Evolutionary conservation across 169 alveolate genomes (phyloP), one percentile per base, ranked within the genome.

Genomic region (Cryptosporidium muris): DNA sequence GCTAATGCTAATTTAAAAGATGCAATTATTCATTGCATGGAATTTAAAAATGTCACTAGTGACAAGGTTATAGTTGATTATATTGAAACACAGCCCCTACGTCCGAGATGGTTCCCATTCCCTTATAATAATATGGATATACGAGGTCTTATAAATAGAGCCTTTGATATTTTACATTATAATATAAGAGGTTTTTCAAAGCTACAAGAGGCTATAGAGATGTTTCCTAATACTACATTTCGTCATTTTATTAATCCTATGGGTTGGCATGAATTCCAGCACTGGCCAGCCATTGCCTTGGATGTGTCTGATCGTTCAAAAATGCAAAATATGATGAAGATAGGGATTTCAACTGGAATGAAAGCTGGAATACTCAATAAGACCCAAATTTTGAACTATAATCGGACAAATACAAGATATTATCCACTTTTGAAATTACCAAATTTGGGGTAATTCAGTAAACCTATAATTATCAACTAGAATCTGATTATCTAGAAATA

Each of bases 1-100:
- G 85, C 74, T 25, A 74, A 74, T 74, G 85, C 85, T n/a, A 74
- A 74, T 58, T 48, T 74, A 16, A 74, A 58, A 43, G 85, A 74
- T 49, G 74, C 85, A 8, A 74, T 74, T 45, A 58, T 62, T 58
- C 85, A 74, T 34, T 74, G 85, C 34, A 74, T 74, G 85, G 85
- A 74, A 37, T 74, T 74, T 38, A 74, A 54, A 14, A 74, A 74
- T 60, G 85, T 74, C 36, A 74, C 85, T 7, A 62, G 47, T 4
- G 85, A 74, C 9, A 74, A 62, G 49, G 85, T 74, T n/a, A 68
- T 74, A 6, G 85, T 74, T 11, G 85, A 74, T 58, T 74, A 58
- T 62, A 74, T 74, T 14, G 85, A 74, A 43, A 74, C 85, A 43
- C 85, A 74, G 1, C 85, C 85, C 45, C 54, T 74, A 8, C 54